These are phyloP conservation scores for Malus sieversii DNA, from an alignment of 306 rosid genomes.

Conservation along the genomic window DNA sequence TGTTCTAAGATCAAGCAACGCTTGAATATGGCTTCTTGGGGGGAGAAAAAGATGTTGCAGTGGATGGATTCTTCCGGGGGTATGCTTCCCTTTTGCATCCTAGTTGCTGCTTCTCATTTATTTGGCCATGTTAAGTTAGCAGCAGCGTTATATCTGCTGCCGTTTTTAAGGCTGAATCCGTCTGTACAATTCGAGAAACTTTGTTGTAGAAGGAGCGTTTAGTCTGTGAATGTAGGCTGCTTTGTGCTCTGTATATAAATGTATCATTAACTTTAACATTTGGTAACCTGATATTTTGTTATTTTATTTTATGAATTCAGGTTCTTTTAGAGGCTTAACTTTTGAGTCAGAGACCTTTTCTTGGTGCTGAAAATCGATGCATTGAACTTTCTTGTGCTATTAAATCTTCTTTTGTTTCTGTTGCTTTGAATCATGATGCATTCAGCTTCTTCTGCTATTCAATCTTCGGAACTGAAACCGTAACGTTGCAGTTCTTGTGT, in stretches of 20 bases:
- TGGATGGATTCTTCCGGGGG: slow-evolving; percentile 22
- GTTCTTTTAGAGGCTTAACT: slow-evolving; percentile 29
- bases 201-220: slow-evolving; percentile 26
- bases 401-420: neutral
- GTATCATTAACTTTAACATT: slow-evolving; percentile 53
- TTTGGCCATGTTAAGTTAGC: slow-evolving; percentile 37
- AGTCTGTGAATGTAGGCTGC: slow-evolving; percentile 35
- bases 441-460: neutral
- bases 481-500: neutral
- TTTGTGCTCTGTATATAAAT: slow-evolving; percentile 59
- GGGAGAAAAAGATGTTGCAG: slow-evolving; percentile 5
- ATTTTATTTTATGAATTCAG: slow-evolving; percentile 40
- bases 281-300: slow-evolving; percentile 45
- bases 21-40: slow-evolving; percentile 24
- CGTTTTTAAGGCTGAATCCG: slow-evolving; percentile 30
- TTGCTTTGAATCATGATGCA: neutral
- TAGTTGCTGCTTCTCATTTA: slow-evolving; percentile 11
- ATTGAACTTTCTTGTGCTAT: neutral
- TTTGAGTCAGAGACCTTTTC: neutral
- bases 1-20: slow-evolving; percentile 29
- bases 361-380: neutral
- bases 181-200: slow-evolving; percentile 44
- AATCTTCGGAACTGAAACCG: neutral
- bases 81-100: slow-evolving; percentile 32
- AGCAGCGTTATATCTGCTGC: slow-evolving; percentile 24